These are phyloP conservation scores for Fusarium udum DNA, from an alignment of 2,329 filamentous ascomycete genomes.

Conservation along the genomic window DNA sequence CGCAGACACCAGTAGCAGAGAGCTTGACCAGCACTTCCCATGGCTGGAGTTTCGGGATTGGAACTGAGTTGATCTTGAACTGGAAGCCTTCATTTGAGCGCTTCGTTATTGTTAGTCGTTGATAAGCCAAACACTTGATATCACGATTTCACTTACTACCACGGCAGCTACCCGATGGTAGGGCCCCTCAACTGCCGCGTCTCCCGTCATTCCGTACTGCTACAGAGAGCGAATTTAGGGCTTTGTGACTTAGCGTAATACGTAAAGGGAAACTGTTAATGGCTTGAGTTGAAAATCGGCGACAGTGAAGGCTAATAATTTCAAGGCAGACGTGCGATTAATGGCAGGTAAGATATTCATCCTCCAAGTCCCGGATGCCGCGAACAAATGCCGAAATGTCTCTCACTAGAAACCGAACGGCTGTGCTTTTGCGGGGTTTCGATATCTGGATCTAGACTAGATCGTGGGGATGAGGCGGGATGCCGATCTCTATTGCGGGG, in stretches of 20 bases:
- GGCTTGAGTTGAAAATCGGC: background rate
- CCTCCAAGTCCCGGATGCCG: background rate
- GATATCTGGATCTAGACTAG: background rate
- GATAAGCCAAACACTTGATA: too few relatives aligned
- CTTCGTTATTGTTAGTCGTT: background rate
- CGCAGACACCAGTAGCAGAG: constrained; percentile 28
- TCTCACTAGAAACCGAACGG: background rate
- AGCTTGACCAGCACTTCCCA: constrained; percentile 31
- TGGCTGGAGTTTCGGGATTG: constrained; percentile 3
- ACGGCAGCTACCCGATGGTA: background rate
- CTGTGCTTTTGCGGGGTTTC: background rate
- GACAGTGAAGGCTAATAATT: background rate
- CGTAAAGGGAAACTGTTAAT: background rate
- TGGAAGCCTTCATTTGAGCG: background rate
- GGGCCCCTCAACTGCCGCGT: background rate
- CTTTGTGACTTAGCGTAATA: background rate
- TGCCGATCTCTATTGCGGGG: background rate
- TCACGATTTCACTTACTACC: background rate
- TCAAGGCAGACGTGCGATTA: background rate
- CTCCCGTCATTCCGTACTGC: background rate
- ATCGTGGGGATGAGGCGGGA: background rate
- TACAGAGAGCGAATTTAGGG: background rate
- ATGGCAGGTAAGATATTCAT: background rate
- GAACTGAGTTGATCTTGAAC: constrained; percentile 5
- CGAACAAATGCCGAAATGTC: background rate